These are phyloP conservation scores for Yamadazyma sp. DNA, from an alignment of 805 yeast genomes.

Conservation along the genomic window DNA sequence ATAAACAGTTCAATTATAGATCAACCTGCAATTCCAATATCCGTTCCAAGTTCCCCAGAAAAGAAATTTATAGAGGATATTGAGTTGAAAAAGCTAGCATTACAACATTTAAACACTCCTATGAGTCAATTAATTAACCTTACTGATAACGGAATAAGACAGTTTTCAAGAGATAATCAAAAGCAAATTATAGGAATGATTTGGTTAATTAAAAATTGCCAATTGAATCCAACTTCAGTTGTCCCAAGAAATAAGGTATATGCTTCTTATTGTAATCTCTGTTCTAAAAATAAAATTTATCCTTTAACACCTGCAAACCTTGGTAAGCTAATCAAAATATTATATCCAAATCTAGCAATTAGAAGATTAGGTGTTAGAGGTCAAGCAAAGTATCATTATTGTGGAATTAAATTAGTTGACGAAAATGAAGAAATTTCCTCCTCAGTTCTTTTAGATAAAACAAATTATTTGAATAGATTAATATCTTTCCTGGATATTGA, in stretches of 20 bases:
- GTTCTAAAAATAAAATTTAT: slow-evolving; percentile 41
- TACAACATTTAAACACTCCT: slow-evolving; percentile 4
- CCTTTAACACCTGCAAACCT: slow-evolving; percentile 76
- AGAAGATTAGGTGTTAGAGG: slow-evolving; percentile 81
- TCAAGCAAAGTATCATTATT: slow-evolving; percentile 80
- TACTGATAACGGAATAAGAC: not conserved
- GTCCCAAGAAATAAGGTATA: slow-evolving; percentile 42
- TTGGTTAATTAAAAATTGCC: slow-evolving; percentile 72
- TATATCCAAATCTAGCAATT: slow-evolving; percentile 66
- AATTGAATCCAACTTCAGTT: slow-evolving; percentile 40
- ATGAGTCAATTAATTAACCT: not conserved
- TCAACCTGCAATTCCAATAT: not conserved
- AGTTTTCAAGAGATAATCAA: slow-evolving; percentile 47
- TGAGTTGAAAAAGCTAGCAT: slow-evolving; percentile 8
- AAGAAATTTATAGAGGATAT: slow-evolving; percentile 5
- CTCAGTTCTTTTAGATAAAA: no score
- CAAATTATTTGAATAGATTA: no score
- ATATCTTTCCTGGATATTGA: no score
- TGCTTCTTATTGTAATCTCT: slow-evolving; percentile 38
- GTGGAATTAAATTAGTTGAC: slow-evolving; percentile 50
- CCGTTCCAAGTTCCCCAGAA: slow-evolving; percentile 6
- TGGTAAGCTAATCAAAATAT: slow-evolving; percentile 66
- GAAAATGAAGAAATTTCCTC: no score
- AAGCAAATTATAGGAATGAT: slow-evolving; percentile 80
- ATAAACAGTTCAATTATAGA: not conserved